Evolutionary conservation across 495 filamentous ascomycete species (phyloP).

Genomic region (Neurospora intermedia): DNA sequence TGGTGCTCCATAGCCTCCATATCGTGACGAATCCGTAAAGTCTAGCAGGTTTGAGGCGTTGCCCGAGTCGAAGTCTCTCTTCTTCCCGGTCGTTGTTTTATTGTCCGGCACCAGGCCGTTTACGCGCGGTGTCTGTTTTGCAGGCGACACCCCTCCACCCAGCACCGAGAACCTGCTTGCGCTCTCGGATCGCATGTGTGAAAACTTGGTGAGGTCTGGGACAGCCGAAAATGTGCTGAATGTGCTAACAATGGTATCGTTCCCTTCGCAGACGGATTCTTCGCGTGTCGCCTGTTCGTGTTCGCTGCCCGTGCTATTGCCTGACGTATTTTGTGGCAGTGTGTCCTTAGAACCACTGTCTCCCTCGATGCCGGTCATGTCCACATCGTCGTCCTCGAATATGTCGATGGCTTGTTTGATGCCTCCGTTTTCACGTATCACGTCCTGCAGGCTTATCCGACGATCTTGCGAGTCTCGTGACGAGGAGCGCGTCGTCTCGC

Average conservation of each 20-base stretch:
- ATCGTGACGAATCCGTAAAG: constrained; percentile 67
- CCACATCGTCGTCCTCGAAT: constrained; percentile 38
- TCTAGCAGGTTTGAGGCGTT: constrained; percentile 73
- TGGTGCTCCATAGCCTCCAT: constrained; percentile 24
- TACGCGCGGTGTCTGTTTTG: constrained; percentile 51
- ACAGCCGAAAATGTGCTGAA: constrained; percentile 82
- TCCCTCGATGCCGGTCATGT: constrained; percentile 13
- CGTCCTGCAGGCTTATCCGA: constrained; percentile 31
- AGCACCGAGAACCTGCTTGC: constrained; percentile 33
- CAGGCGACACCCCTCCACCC: constrained; percentile 22
- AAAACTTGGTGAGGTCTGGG: constrained; percentile 80
- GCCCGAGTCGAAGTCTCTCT: constrained; percentile 25
- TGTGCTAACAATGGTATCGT: constrained; percentile 60
- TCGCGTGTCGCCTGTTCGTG: constrained; percentile 6
- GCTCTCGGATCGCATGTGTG: constrained; percentile 49
- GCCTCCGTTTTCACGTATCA: constrained; percentile 29
- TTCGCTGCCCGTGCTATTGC: constrained; percentile 2
- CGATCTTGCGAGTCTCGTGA: constrained; percentile 21
- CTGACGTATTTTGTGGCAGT: not conserved
- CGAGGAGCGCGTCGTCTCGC: constrained; percentile 15
- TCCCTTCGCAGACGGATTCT: constrained; percentile 32
- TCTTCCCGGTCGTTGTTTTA: constrained; percentile 13
- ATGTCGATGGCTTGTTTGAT: constrained; percentile 38
- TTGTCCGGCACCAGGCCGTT: constrained; percentile 12
- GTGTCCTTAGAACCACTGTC: constrained; percentile 3